Evolutionary conservation across 805 yeast genomes (phyloP).

Genomic region (Nakazawaea holstii): DNA sequence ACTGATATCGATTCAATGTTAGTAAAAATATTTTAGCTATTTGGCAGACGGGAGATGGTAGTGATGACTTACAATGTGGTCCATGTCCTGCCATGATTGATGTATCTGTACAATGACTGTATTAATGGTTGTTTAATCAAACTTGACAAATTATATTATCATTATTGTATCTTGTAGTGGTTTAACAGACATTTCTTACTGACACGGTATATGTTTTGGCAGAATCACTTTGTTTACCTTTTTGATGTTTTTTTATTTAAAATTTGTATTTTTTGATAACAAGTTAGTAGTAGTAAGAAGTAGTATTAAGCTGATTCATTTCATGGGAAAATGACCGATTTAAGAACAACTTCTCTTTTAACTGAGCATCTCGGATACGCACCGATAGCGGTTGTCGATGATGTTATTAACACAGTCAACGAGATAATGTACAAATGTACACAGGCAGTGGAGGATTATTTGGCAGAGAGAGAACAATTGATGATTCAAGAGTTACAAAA

Average conservation of each 20-base stretch:
- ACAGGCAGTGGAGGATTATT: conserved; percentile 65
- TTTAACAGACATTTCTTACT: too few relatives aligned
- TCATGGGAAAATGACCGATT: conserved; percentile 19
- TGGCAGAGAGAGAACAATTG: conserved; percentile 33
- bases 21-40: not conserved
- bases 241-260: not conserved
- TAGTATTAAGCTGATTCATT: too few relatives aligned
- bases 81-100: conserved; percentile 7
- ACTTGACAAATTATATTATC: too few relatives aligned
- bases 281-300: not conserved
- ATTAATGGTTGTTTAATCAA: too few relatives aligned
- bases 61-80: conserved; percentile 7
- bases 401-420: conserved; percentile 82
- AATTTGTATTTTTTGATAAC: not conserved
- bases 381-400: conserved; percentile 79
- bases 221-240: too few relatives aligned
- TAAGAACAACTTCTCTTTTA: conserved; percentile 44
- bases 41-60: not conserved
- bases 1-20: not conserved
- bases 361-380: conserved; percentile 87
- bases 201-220: too few relatives aligned
- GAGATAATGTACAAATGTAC: conserved; percentile 80
- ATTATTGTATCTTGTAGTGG: too few relatives aligned
- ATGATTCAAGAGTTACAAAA: conserved; percentile 18
- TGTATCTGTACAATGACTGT: too few relatives aligned